Conservation (phyloP, 352 stramenopile genomes). For the Discostella stelligera region DNA sequence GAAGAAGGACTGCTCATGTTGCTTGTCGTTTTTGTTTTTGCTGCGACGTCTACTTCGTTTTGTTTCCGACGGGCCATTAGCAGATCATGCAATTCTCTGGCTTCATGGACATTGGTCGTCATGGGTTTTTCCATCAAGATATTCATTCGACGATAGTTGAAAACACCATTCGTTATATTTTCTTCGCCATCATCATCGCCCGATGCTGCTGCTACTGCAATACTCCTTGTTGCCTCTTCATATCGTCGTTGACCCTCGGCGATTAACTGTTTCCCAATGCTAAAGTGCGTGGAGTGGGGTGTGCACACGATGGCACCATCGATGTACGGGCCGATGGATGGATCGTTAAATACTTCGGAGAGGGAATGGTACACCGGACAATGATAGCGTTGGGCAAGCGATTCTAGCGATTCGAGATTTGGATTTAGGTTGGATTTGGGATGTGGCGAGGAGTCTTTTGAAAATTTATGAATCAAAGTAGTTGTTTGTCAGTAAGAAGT, state of each 20-base stretch:
- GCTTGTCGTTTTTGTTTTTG: not conserved
- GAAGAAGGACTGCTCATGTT: not conserved
- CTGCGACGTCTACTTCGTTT: not conserved
- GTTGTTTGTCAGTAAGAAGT: constrained; percentile 1
- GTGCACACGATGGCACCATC: constrained; percentile 69
- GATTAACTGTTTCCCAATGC: constrained; percentile 47
- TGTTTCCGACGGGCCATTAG: constrained; percentile 27
- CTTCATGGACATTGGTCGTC: constrained; percentile 66
- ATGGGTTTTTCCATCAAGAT: constrained; percentile 80
- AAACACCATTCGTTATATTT: not conserved
- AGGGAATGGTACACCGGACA: constrained; percentile 56
- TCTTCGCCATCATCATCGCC: not conserved
- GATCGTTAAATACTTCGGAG: constrained; percentile 41
- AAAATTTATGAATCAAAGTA: not conserved
- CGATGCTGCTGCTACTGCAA: not conserved
- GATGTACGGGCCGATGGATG: constrained; percentile 31
- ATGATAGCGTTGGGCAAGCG: constrained; percentile 56
- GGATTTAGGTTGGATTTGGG: constrained; percentile 62
- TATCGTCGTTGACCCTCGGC: constrained; percentile 45
- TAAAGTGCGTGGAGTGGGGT: constrained; percentile 67
- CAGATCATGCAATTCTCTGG: constrained; percentile 48
- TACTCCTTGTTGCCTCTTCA: constrained; percentile 24
- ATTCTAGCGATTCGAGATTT: constrained; percentile 51
- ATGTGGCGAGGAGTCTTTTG: constrained; percentile 29
- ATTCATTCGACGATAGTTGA: constrained; percentile 44